Base-by-base conservation (phyloP, 2,329 filamentous ascomycete genomes). In the Penicillium glabrum region DNA sequence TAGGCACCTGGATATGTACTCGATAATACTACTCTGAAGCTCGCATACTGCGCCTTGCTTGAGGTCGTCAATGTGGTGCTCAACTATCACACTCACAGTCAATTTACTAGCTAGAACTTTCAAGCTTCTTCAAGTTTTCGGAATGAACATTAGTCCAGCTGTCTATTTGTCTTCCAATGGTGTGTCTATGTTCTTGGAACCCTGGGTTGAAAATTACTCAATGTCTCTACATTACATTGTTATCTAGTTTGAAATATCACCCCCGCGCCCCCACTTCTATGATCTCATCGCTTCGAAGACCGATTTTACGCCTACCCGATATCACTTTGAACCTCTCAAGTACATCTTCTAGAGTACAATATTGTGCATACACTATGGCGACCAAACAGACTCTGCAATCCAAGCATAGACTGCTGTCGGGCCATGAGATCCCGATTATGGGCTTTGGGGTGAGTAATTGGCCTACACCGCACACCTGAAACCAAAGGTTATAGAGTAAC, bases 341-440 rank as follows among this genome's bases (percentile, higher is more conserved):
- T 54, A 8, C 29, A 29, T 3, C 47, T 4, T 46, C 14, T 37
- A 14, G 11, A 14, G 5, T 14, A 13, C 7, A 4, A 8, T 14
- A 21, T 3, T 46, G 9, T 5, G 4, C n/a, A 37, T 39, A 8
- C 52, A 64, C 51, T 8, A 69, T 67, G 65, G 51, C 59, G 0
- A 44, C 47, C 46, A 63, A 60, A 11, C 51, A 61, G 46, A 65
- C 59, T 29, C 64, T 71, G 6, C 65, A 59, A 11, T 69, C 68
- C 10, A 83, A 77, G 27, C 77, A 83, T 50, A 78, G 75, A 52
- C 67, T 87, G 73, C 81, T 82, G 52, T 86, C 84, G 16, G 85
- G 85, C 41, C 80, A 86, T 69, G 80, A 86, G 19, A 87, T 88
- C 43, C 85, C 85, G 9, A 63, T 80, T 8, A 72, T 88, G 1